Conservation (phyloP, 352 stramenopile species). For the Globisporangium echinulatum region DNA sequence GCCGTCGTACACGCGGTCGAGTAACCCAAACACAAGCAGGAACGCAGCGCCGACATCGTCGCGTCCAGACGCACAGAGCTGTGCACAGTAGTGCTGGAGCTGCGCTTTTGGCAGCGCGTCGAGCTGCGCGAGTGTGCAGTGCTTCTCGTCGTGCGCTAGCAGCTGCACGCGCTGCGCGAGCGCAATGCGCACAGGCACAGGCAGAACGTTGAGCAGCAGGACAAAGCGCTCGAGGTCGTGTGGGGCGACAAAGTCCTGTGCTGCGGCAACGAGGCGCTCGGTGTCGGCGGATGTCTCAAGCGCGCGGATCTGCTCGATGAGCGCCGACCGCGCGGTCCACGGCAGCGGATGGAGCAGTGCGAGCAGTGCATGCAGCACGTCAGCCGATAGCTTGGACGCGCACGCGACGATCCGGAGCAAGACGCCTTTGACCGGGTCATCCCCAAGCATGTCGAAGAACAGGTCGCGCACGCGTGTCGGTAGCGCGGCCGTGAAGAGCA, state of each 20-base stretch:
- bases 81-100: constrained; percentile 22
- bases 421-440: constrained; percentile 42
- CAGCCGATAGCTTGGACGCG: constrained; percentile 24
- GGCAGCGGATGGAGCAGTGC: constrained; percentile 36
- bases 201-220: constrained; percentile 36
- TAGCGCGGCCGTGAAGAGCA: constrained; percentile 49
- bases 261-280: constrained; percentile 25
- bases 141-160: constrained; percentile 22
- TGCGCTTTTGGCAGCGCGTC: constrained; percentile 39
- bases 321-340: constrained; percentile 45
- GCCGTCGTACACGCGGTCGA: constrained; percentile 32
- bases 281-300: constrained; percentile 32
- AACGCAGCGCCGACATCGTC: constrained; percentile 21
- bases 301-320: constrained; percentile 54
- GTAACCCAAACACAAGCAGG: constrained; percentile 33
- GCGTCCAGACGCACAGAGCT: constrained; percentile 4
- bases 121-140: constrained; percentile 17
- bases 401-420: constrained; percentile 55
- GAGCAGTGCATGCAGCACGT: constrained; percentile 40
- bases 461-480: constrained; percentile 29
- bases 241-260: constrained; percentile 24
- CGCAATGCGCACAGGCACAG: constrained; percentile 24
- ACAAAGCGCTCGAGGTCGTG: constrained; percentile 33
- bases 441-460: constrained; percentile 43
- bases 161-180: constrained; percentile 25